phyloP scores from a whole-genome alignment of 2,329 filamentous ascomycete genomes.

The Alternaria novae-zelandiae region DNA sequence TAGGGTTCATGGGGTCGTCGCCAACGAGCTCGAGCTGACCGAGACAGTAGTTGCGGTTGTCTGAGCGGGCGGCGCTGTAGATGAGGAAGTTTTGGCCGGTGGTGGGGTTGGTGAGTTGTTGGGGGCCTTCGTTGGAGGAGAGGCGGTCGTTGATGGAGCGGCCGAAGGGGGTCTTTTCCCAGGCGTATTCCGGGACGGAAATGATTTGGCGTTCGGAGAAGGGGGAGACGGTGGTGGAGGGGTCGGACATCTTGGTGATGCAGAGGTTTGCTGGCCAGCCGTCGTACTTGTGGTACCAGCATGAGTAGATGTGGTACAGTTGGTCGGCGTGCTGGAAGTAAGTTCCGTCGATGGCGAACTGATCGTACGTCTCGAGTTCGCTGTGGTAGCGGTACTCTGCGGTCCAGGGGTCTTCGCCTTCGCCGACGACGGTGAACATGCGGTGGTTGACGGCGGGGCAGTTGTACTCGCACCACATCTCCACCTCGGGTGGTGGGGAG shows the following conservation, averaged over 20 bases:
- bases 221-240: slow-evolving; percentile 55
- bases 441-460: slow-evolving; percentile 60
- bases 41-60: slow-evolving; percentile 62
- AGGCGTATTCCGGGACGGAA: slow-evolving; percentile 55
- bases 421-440: slow-evolving; percentile 58
- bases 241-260: slow-evolving; percentile 58
- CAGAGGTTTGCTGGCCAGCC: slow-evolving; percentile 61
- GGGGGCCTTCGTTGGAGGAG: slow-evolving; percentile 58
- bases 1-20: slow-evolving; percentile 56
- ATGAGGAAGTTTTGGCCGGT: slow-evolving; percentile 59
- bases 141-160: slow-evolving; percentile 55
- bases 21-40: slow-evolving; percentile 59
- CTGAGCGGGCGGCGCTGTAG: slow-evolving; percentile 58
- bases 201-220: slow-evolving; percentile 57
- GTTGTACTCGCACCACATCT: slow-evolving; percentile 57
- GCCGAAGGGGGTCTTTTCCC: slow-evolving; percentile 61
- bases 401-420: slow-evolving; percentile 53
- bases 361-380: slow-evolving; percentile 58
- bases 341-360: slow-evolving; percentile 62
- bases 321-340: slow-evolving; percentile 54
- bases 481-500: slow-evolving; percentile 54
- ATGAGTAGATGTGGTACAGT: slow-evolving; percentile 51
- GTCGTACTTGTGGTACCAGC: slow-evolving; percentile 53
- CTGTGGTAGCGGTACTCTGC: slow-evolving; percentile 54
- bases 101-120: slow-evolving; percentile 56